A percentile compares a stretch with the other conserved stretches of the same genome.
Evolutionary conservation across 441 rosid genomes (phyloP).

Genomic region (Adansonia gregorii): DNA sequence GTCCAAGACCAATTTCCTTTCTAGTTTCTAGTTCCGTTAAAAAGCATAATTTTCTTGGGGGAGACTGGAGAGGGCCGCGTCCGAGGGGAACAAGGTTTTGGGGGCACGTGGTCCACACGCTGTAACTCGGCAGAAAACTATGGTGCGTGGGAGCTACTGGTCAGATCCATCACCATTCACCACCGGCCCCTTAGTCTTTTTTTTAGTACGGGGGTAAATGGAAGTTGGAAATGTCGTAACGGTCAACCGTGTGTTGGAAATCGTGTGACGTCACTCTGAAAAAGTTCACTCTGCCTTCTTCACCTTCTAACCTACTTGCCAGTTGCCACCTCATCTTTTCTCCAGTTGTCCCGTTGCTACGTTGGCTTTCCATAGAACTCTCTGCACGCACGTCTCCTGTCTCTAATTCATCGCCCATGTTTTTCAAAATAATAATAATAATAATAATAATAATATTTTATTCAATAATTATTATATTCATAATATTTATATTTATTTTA

Average conservation of each 20-base stretch:
- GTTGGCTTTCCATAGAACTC: background rate
- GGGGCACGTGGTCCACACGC: slow-evolving; percentile 37
- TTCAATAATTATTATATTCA: too few relatives aligned
- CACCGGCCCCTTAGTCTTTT: background rate
- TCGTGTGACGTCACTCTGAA: slow-evolving; percentile 34
- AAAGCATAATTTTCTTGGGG: too few relatives aligned
- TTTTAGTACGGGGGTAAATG: background rate
- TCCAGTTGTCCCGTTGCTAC: background rate
- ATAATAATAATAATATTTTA: too few relatives aligned
- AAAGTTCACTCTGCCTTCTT: background rate
- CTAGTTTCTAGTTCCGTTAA: background rate
- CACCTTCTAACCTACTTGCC: background rate
- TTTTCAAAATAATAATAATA: background rate
- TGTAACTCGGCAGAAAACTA: slow-evolving; percentile 26
- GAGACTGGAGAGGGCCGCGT: background rate
- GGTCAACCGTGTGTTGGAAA: slow-evolving; percentile 40
- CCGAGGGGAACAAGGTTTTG: too few relatives aligned
- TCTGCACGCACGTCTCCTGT: background rate
- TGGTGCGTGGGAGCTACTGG: background rate
- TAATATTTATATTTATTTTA: too few relatives aligned
- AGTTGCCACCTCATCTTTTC: background rate
- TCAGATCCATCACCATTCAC: background rate
- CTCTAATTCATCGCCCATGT: background rate
- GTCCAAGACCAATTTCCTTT: too few relatives aligned
- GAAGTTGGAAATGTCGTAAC: slow-evolving; percentile 31